Evolutionary conservation across 495 filamentous ascomycete genomes (phyloP).

Genomic region (Corynascus novoguineensis): DNA sequence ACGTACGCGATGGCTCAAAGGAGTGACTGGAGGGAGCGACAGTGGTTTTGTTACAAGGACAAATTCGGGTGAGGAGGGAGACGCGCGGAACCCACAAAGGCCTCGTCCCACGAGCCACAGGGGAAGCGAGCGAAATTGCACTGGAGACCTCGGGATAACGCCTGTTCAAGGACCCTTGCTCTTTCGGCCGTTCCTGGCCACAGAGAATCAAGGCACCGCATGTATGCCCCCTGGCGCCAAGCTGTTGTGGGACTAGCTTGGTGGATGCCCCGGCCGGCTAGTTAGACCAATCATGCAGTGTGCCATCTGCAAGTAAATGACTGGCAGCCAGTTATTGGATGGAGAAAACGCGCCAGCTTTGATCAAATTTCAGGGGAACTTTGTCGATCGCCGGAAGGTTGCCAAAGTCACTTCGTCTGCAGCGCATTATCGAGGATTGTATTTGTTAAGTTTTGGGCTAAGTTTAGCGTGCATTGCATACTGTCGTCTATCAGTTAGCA

Average conservation of each 20-base stretch:
- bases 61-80: slow-evolving; percentile 15
- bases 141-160: slow-evolving; percentile 23
- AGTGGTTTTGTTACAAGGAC: slow-evolving; percentile 30
- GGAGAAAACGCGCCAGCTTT: slow-evolving; percentile 16
- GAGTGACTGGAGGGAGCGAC: slow-evolving; percentile 31
- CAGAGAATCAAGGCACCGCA: slow-evolving; percentile 2
- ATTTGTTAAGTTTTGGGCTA: background rate
- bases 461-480: background rate
- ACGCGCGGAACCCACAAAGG: slow-evolving; percentile 17
- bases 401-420: background rate
- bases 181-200: slow-evolving; percentile 22
- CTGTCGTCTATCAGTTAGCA: background rate
- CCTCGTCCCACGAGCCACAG: slow-evolving; percentile 16
- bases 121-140: slow-evolving; percentile 34
- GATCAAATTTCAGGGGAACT: slow-evolving; percentile 29
- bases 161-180: slow-evolving; percentile 19
- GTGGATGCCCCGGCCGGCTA: slow-evolving; percentile 7
- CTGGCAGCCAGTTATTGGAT: slow-evolving; percentile 19
- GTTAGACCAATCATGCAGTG: slow-evolving; percentile 21
- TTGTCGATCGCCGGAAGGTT: slow-evolving; percentile 21
- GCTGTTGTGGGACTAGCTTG: slow-evolving; percentile 15
- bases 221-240: slow-evolving; percentile 6
- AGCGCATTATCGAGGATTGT: background rate
- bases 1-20: slow-evolving; percentile 22
- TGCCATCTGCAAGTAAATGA: slow-evolving; percentile 10